These are phyloP conservation scores for Karstenula rhodostoma DNA, from an alignment of 2,329 filamentous ascomycete species.

Conservation along the genomic window DNA sequence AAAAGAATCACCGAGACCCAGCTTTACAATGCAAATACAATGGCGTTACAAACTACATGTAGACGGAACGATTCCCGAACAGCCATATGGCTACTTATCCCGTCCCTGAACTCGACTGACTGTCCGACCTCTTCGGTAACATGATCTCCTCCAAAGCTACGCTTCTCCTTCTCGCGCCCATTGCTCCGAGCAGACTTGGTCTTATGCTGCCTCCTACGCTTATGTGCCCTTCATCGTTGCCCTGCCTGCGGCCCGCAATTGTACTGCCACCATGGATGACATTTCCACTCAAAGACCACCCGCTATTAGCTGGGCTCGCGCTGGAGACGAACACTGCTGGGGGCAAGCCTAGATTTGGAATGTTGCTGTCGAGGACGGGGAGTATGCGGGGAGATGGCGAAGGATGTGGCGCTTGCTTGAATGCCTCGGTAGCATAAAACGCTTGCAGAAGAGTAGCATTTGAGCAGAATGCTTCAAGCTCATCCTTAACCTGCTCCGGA, in stretches of 20 bases:
- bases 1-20: no score
- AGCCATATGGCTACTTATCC: not conserved
- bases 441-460: constrained; percentile 48
- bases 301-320: constrained; percentile 41
- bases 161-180: constrained; percentile 32
- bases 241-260: constrained; percentile 42
- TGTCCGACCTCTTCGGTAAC: constrained; percentile 35
- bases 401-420: constrained; percentile 38
- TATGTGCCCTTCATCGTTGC: constrained; percentile 29
- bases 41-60: no score
- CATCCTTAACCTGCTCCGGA: constrained; percentile 54
- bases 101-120: constrained; percentile 33
- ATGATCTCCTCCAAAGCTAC: constrained; percentile 28
- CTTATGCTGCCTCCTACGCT: constrained; percentile 11
- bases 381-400: constrained; percentile 51
- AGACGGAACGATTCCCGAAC: not conserved
- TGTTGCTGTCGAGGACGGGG: constrained; percentile 48
- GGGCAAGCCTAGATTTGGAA: constrained; percentile 54
- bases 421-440: constrained; percentile 53
- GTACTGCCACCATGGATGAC: constrained; percentile 30
- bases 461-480: constrained; percentile 55
- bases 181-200: constrained; percentile 21
- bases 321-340: constrained; percentile 49
- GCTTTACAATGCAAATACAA: no score
- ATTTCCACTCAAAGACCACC: constrained; percentile 35